Evolutionary conservation across 352 stramenopile genomes (phyloP).

Genomic region (Peronosclerospora sorghi): DNA sequence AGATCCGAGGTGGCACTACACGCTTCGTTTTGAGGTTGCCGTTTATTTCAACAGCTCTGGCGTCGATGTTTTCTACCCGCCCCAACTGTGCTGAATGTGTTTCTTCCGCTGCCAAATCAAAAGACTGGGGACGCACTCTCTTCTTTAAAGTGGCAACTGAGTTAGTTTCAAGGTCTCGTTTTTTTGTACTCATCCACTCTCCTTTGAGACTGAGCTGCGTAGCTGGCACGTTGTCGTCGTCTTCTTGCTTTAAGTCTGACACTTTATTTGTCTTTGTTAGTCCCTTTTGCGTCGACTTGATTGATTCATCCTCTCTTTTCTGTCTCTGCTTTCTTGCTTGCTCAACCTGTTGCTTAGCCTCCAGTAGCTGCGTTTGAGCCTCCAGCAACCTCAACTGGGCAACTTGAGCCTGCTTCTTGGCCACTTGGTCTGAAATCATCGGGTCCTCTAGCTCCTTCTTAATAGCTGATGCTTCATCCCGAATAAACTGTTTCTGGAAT

Average conservation of each 20-base stretch:
- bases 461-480: slow-evolving; percentile 20
- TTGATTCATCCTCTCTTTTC: slow-evolving; percentile 3
- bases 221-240: slow-evolving; percentile 17
- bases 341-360: slow-evolving; percentile 15
- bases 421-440: slow-evolving; percentile 1
- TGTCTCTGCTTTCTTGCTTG: slow-evolving; percentile 8
- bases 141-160: slow-evolving; percentile 16
- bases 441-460: slow-evolving; percentile 7
- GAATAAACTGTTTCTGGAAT: slow-evolving; percentile 51
- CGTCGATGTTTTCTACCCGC: background rate
- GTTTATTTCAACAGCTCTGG: slow-evolving; percentile 15
- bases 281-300: slow-evolving; percentile 2
- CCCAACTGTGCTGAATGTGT: slow-evolving; percentile 2
- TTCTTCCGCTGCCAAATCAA: slow-evolving; percentile 9
- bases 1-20: slow-evolving; percentile 54
- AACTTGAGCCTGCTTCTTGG: slow-evolving; percentile 13
- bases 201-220: slow-evolving; percentile 15
- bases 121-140: slow-evolving; percentile 16
- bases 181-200: slow-evolving; percentile 12
- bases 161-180: slow-evolving; percentile 8
- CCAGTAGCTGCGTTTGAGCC: slow-evolving; percentile 12
- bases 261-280: slow-evolving; percentile 6
- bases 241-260: slow-evolving; percentile 1
- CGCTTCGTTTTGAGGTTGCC: slow-evolving; percentile 16
- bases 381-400: slow-evolving; percentile 10